A percentile compares a stretch with the other conserved stretches of the same genome.
These are phyloP conservation scores for Skeletonema menzelii DNA, from an alignment of 108 stramenopile species.

Conservation along the genomic window DNA sequence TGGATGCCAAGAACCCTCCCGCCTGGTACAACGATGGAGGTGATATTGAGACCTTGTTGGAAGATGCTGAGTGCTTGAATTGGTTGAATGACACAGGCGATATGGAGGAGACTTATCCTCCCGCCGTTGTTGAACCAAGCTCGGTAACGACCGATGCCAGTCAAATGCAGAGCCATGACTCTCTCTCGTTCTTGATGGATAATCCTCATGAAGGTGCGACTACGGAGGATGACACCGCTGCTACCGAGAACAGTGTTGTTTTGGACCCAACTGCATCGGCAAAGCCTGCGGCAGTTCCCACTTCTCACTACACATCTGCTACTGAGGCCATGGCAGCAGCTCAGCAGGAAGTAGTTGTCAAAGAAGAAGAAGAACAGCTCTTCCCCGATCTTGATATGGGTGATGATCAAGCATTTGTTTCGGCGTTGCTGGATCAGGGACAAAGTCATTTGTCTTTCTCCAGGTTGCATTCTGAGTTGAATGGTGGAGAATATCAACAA, in stretches of 20 bases:
- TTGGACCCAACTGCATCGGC: not conserved
- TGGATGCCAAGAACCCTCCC: conserved; percentile 80
- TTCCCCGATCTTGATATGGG: conserved; percentile 48
- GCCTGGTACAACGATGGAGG: conserved; percentile 84
- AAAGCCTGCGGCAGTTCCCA: conserved; percentile 14
- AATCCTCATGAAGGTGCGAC: not conserved
- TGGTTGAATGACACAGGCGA: conserved; percentile 87
- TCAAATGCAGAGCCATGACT: conserved; percentile 1
- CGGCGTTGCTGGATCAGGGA: conserved; percentile 63
- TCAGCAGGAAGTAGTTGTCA: not conserved
- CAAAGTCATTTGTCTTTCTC: conserved; percentile 44
- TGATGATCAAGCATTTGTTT: conserved; percentile 88
- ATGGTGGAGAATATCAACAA: not conserved
- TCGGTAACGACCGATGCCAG: not conserved
- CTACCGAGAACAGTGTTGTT: not conserved
- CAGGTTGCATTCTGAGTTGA: conserved; percentile 21
- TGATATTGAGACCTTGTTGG: conserved; percentile 82
- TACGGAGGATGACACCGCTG: not conserved
- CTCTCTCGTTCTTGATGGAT: conserved; percentile 8
- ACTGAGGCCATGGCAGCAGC: conserved; percentile 26
- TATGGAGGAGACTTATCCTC: conserved; percentile 72
- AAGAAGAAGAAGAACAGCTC: conserved; percentile 6
- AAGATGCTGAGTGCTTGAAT: conserved; percentile 80
- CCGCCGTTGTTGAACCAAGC: conserved; percentile 37
- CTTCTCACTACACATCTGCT: conserved; percentile 29